Evolutionary conservation across 2,329 filamentous ascomycete species (phyloP).

Genomic region (Ophiostoma himal-ulmi): DNA sequence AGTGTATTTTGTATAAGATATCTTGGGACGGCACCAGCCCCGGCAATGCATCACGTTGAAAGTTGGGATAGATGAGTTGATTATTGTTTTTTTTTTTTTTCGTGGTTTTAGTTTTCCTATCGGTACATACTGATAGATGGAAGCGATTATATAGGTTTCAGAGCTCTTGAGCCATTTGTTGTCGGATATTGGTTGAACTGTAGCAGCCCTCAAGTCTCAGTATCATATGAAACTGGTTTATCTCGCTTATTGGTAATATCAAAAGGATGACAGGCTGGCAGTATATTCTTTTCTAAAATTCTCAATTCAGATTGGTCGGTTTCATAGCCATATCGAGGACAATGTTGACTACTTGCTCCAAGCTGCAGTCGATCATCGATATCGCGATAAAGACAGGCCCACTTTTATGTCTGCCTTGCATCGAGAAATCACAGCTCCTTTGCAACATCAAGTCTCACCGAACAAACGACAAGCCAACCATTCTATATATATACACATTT

Average conservation of each 20-base stretch:
- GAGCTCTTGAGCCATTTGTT: background rate
- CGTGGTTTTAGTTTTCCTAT: background rate
- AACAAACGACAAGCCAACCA: background rate
- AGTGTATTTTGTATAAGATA: background rate
- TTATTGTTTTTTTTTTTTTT: background rate
- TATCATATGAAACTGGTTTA: background rate
- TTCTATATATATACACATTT: background rate
- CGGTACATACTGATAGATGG: background rate
- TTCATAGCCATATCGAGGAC: background rate
- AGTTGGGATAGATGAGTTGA: background rate
- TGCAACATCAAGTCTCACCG: background rate
- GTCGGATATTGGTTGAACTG: background rate
- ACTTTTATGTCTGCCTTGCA: background rate
- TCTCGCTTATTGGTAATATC: background rate
- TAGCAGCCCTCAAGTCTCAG: background rate
- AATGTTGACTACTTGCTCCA: background rate
- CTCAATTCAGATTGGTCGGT: background rate
- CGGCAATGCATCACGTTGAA: background rate
- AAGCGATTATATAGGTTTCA: background rate
- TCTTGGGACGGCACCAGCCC: background rate
- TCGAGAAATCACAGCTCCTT: slow-evolving; percentile 2
- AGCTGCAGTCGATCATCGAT: background rate
- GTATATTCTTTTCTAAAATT: background rate
- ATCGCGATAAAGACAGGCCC: background rate
- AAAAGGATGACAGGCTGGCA: no score